Evolutionary conservation across 1,284 basidiomycete genomes (phyloP), one percentile per base, ranked within the genome.

Genomic region (Leccinum cinnamomeum): DNA sequence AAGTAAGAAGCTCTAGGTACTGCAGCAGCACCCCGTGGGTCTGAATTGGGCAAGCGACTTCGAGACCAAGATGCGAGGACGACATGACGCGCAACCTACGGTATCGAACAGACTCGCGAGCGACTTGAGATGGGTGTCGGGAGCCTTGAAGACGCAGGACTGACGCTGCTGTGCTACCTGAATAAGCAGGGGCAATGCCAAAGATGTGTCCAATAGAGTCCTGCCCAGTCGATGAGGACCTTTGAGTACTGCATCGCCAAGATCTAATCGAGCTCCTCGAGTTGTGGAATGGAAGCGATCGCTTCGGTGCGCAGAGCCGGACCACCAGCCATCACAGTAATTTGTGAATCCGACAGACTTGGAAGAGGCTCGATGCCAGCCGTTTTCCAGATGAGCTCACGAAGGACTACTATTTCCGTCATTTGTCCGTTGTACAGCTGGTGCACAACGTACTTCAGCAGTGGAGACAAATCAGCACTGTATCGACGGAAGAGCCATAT

Each of bases 341-440:
- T 87, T 75, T 99, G 96, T 0, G 88, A 82, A 65, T 97, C 93
- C 1, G 94, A 93, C 53, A 98, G 80, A 73, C 89, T 94, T 1
- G 92, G 92, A 56, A 98, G 80, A 10, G 94, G 92, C 71, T 98
- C 92, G 65, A 98, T 94, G 5, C 93, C 95, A 4, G 94, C 90
- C 94, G 98, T 98, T 74, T 95, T 94, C 81, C 89, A 91, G 62
- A 99, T 92, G 58, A 99, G 79, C 72, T 98, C 95, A 53, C 92
- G 88, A 23, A 99, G 81, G 39, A 99, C 92, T 37, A 97, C 84
- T 53, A 99, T 87, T 70, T 98, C 97, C 18, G 92, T 91, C 1
- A 91, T 87, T 72, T 95, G 90, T 28, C 87, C 88, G 60, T 87
- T 87, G 71, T 91, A 86, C 53, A 99, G 82, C 71, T 97, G 95